Percentiles rank a stretch among this genome's conserved stretches.
These are phyloP conservation scores for Conidiobolus incongruus DNA, from an alignment of 371 early-diverging fungal species.

Conservation along the genomic window DNA sequence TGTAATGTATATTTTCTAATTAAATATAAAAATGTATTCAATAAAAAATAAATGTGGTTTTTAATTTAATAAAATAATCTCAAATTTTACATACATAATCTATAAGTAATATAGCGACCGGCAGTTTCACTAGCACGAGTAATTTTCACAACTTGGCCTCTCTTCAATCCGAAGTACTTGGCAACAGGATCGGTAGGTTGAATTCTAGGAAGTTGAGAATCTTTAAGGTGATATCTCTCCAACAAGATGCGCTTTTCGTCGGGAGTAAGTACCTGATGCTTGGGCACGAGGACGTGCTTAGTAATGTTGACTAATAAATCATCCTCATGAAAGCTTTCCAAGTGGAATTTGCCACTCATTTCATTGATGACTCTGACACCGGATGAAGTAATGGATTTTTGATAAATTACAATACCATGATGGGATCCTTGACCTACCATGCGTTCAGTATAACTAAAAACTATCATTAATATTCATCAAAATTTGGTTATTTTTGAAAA, in stretches of 20 bases:
- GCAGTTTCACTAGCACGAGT: conserved; percentile 92
- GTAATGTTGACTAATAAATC: conserved; percentile 98
- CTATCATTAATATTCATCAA: too few species aligned
- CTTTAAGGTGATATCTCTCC: conserved; percentile 82
- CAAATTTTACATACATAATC: conserved; percentile 70
- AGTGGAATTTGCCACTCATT: too few species aligned
- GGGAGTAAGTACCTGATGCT: conserved; percentile 70
- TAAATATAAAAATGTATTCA: too few species aligned
- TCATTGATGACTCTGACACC: too few species aligned
- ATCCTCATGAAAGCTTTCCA: conserved; percentile 81
- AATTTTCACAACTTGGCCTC: conserved; percentile 94
- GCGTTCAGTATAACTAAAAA: too few species aligned
- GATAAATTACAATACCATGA: too few species aligned
- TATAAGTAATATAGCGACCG: conserved; percentile 87
- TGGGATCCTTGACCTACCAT: too few species aligned
- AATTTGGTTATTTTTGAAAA: too few species aligned
- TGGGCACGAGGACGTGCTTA: conserved; percentile 89
- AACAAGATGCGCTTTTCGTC: conserved; percentile 88
- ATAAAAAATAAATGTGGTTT: too few species aligned
- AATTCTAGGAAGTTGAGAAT: conserved; percentile 92
- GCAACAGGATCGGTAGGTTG: conserved; percentile 84
- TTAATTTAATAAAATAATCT: too few species aligned
- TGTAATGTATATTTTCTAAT: too few species aligned
- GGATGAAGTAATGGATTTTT: too few species aligned
- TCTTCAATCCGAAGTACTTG: conserved; percentile 87